Evolutionary conservation across 1,139 yeast genomes (phyloP).

Genomic region (Kurtzmaniella quercitrusa): DNA sequence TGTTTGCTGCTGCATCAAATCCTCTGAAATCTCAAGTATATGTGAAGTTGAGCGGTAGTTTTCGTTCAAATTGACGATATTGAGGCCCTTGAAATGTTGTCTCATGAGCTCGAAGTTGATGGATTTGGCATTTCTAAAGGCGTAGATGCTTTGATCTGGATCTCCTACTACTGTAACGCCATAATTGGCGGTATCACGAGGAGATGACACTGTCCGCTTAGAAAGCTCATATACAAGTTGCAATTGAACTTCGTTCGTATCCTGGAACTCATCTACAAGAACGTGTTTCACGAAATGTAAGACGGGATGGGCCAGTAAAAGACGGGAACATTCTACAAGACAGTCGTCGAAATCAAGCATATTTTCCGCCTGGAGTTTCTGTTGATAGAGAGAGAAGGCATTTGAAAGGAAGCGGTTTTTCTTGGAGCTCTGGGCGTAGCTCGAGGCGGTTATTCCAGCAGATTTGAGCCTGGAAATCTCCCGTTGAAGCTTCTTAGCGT

Average conservation of each 20-base stretch:
- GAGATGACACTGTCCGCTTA: slow-evolving; percentile 16
- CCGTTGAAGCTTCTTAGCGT: slow-evolving; percentile 32
- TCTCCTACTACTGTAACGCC: slow-evolving; percentile 90
- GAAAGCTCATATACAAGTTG: slow-evolving; percentile 62
- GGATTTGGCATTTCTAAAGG: slow-evolving; percentile 76
- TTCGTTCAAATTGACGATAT: slow-evolving; percentile 46
- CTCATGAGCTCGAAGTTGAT: slow-evolving; percentile 63
- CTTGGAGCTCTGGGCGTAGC: slow-evolving; percentile 17
- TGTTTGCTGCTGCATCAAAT: slow-evolving; percentile 59
- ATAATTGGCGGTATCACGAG: slow-evolving; percentile 17
- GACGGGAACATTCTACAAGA: slow-evolving; percentile 48
- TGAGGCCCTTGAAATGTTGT: slow-evolving; percentile 31
- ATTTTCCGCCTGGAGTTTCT: slow-evolving; percentile 32
- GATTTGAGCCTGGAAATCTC: slow-evolving; percentile 54
- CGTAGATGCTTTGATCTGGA: slow-evolving; percentile 93
- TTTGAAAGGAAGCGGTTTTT: slow-evolving; percentile 16
- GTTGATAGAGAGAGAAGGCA: slow-evolving; percentile 53
- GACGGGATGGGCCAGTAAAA: slow-evolving; percentile 44
- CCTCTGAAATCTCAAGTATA: slow-evolving; percentile 63
- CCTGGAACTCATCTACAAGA: slow-evolving; percentile 92
- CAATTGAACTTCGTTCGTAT: slow-evolving; percentile 76
- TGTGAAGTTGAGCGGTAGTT: slow-evolving; percentile 79
- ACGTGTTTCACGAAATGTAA: slow-evolving; percentile 60
- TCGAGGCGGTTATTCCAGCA: slow-evolving; percentile 36
- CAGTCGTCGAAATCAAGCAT: slow-evolving; percentile 84